Base-by-base conservation (phyloP, 1,139 yeast species). In the Lodderomyces metapsilosis region DNA sequence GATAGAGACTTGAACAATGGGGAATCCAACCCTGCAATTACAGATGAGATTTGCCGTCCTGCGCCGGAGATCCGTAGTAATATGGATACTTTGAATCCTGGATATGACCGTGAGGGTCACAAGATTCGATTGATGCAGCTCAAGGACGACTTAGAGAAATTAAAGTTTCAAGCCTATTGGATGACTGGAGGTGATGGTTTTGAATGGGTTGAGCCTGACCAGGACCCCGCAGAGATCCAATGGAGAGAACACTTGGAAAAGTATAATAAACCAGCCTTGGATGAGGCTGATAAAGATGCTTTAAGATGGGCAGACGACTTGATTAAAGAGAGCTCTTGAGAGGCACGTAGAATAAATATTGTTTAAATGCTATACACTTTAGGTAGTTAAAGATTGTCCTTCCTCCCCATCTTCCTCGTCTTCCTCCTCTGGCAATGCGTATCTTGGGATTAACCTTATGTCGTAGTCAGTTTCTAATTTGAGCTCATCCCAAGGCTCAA, bases 201-300 rank as follows among this genome's bases (percentile, higher is more conserved):
- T 54, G 84, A 79, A 47, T 86, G 91, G 87, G 81, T 75, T 5
- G 92, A 84, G 53, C 91, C 91, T 1, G 92, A 85, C 56, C 83
- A 81, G 55, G 92, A 84, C 55, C 91, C 91, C 0, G 88, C 88
- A 0, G 86, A 81, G 27, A 52, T 81, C 18, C 52, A 75, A 24
- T 82, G 87, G 88, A 64, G 70, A 37, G 43, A 56, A 2, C 70
- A 70, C 55, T 61, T 67, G 44, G 52, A 53, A 3, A 44, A 46
- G 35, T 59, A 55, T 38, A 53, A 61, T 32, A 54, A 51, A 34
- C 62, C 61, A 10, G 39, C 46, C 4, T 40, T 65, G 21, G 48
- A 42, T 8, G 51, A 44, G 28, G 43, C 43, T 10, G 46, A 50
- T 23, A 43, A 38, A 8, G 57, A 56, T 46, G 52, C 52, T 13